Evolutionary conservation across 1,284 basidiomycete species (phyloP), one percentile per base, ranked within the genome.

Genomic region (Moniliophthora roreri): DNA sequence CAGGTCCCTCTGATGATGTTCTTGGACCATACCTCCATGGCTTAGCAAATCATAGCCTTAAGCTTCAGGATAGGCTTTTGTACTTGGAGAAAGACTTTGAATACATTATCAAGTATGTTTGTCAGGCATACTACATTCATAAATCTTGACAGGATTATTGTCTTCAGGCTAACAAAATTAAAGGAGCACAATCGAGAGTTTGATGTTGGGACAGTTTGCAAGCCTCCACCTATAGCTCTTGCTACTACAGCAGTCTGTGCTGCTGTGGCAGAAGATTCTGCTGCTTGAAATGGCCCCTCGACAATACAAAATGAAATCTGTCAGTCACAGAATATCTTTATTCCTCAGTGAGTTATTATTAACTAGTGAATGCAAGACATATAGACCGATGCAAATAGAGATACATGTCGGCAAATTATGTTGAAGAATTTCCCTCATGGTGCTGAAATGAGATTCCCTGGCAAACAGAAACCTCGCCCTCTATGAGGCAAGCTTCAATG

Each of bases 361-460:
- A 8, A 40, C 7, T 9, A 40, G 15, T n/a, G n/a, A n/a, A n/a
- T n/a, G n/a, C n/a, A n/a, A n/a, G n/a, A n/a, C n/a, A n/a, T n/a
- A n/a, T n/a, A n/a, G n/a, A n/a, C n/a, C n/a, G n/a, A n/a, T n/a
- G n/a, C n/a, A n/a, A n/a, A n/a, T n/a, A n/a, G n/a, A n/a, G n/a
- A n/a, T n/a, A n/a, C n/a, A n/a, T n/a, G n/a, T n/a, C n/a, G n/a
- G n/a, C n/a, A n/a, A n/a, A n/a, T n/a, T n/a, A n/a, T n/a, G n/a
- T n/a, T n/a, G n/a, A 40, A 8, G 9, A 40, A 9, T 20, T 40
- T 9, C 16, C 39, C 39, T 9, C 9, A 52, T 18, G 54, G 50
- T 1, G 39, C 54, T 18, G 44, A 51, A 26, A n/a, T 24, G 10
- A 1, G 54, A 38, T 55, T 39, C 20, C 54, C 54, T 18, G 50